Evolutionary conservation across 495 filamentous ascomycete genomes (phyloP).

Genomic region (Penicillium malachiteum): DNA sequence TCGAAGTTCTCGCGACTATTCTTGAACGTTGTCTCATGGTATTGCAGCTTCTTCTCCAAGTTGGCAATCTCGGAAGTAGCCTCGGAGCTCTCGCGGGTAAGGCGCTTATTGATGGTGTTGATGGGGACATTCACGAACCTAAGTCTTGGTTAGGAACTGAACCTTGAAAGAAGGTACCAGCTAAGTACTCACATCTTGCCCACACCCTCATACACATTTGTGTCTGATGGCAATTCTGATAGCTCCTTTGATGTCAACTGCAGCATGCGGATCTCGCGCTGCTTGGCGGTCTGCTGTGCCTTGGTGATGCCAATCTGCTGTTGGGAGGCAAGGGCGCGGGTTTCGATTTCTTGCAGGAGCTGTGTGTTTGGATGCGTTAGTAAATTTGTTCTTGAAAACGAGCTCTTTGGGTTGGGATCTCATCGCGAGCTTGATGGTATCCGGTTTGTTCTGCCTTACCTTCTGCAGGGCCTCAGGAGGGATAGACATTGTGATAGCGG

Average conservation of each 20-base stretch:
- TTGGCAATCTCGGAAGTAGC: slow-evolving; percentile 73
- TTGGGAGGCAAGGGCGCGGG: slow-evolving; percentile 79
- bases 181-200: slow-evolving; percentile 80
- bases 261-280: slow-evolving; percentile 83
- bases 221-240: slow-evolving; percentile 69
- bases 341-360: slow-evolving; percentile 93
- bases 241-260: slow-evolving; percentile 86
- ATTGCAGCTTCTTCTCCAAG: slow-evolving; percentile 86
- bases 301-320: slow-evolving; percentile 89
- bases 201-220: slow-evolving; percentile 88
- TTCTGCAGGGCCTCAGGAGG: slow-evolving; percentile 94
- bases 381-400: background rate
- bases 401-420: slow-evolving; percentile 11
- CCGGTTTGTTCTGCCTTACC: slow-evolving; percentile 43
- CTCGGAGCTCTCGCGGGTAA: slow-evolving; percentile 72
- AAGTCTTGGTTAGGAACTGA: background rate
- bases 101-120: slow-evolving; percentile 67
- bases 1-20: slow-evolving; percentile 89
- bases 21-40: slow-evolving; percentile 91
- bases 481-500: slow-evolving; percentile 73
- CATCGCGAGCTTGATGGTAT: too few species aligned
- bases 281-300: slow-evolving; percentile 80
- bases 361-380: slow-evolving; percentile 29
- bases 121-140: slow-evolving; percentile 89
- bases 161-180: slow-evolving; percentile 2